These are phyloP conservation scores for Nemania serpens DNA, from an alignment of 2,329 filamentous ascomycete genomes.

Conservation along the genomic window DNA sequence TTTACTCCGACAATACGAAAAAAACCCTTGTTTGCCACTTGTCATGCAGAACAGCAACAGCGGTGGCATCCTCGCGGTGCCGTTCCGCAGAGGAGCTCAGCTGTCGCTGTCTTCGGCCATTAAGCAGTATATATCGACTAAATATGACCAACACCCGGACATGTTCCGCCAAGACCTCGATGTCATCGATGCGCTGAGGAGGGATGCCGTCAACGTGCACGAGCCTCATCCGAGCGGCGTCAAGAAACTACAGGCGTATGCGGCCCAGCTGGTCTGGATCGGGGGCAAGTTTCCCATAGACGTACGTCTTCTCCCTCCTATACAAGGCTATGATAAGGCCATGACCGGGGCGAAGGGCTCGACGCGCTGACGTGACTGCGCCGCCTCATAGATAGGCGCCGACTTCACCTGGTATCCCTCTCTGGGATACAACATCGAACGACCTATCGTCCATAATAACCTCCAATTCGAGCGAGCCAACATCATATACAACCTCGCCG, in stretches of 20 bases:
- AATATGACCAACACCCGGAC: slow-evolving; percentile 98
- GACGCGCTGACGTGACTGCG: background rate
- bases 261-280: slow-evolving; percentile 91
- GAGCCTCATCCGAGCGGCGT: slow-evolving; percentile 88
- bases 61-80: slow-evolving; percentile 73
- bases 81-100: slow-evolving; percentile 83
- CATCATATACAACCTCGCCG: slow-evolving; percentile 88
- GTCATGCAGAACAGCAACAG: slow-evolving; percentile 58
- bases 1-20: too few relatives aligned
- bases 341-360: background rate
- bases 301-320: slow-evolving; percentile 52
- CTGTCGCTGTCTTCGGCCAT: slow-evolving; percentile 82
- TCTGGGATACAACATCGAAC: slow-evolving; percentile 83
- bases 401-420: slow-evolving; percentile 97
- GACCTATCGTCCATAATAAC: slow-evolving; percentile 69
- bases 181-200: slow-evolving; percentile 80
- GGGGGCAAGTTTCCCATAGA: slow-evolving; percentile 96
- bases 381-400: slow-evolving; percentile 71
- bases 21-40: too few relatives aligned
- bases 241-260: slow-evolving; percentile 86
- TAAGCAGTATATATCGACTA: slow-evolving; percentile 92
- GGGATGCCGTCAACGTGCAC: slow-evolving; percentile 84
- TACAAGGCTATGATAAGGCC: background rate
- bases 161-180: slow-evolving; percentile 90
- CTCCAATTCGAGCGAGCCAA: slow-evolving; percentile 87